These are phyloP conservation scores for Pythium dissimile DNA, from an alignment of 352 stramenopile species.

Conservation along the genomic window DNA sequence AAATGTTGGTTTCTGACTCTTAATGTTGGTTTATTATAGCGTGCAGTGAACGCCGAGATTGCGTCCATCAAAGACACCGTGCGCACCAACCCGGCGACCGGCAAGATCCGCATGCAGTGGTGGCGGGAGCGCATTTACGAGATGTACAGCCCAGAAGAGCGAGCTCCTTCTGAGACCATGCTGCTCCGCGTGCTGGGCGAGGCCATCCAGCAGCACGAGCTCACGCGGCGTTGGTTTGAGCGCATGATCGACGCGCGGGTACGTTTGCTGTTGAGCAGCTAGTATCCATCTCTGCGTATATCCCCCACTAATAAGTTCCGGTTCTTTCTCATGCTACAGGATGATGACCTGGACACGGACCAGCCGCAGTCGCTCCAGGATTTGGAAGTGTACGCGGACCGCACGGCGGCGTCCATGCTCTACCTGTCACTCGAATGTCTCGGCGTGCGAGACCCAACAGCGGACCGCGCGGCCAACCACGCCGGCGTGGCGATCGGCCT, in stretches of 20 bases:
- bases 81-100: conserved; percentile 78
- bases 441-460: conserved; percentile 62
- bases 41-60: conserved; percentile 89
- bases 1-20: not conserved
- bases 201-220: conserved; percentile 62
- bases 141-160: conserved; percentile 39
- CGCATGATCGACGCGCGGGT: conserved; percentile 85
- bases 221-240: conserved; percentile 91
- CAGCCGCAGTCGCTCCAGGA: conserved; percentile 66
- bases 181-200: conserved; percentile 65
- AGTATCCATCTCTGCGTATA: not conserved
- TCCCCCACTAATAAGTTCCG: not conserved
- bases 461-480: conserved; percentile 80
- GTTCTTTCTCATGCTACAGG: conserved; percentile 21
- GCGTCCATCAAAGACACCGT: conserved; percentile 87
- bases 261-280: not conserved
- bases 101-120: conserved; percentile 92
- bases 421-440: conserved; percentile 89
- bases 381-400: conserved; percentile 84
- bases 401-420: conserved; percentile 86
- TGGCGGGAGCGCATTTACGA: conserved; percentile 85
- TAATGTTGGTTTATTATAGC: conserved; percentile 26
- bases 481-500: conserved; percentile 85
- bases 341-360: conserved; percentile 83
- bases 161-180: conserved; percentile 41